Percentiles rank a stretch among this genome's conserved stretches.
Conservation (phyloP, 1,139 yeast genomes). For the Blastobotrys serpentis region DNA sequence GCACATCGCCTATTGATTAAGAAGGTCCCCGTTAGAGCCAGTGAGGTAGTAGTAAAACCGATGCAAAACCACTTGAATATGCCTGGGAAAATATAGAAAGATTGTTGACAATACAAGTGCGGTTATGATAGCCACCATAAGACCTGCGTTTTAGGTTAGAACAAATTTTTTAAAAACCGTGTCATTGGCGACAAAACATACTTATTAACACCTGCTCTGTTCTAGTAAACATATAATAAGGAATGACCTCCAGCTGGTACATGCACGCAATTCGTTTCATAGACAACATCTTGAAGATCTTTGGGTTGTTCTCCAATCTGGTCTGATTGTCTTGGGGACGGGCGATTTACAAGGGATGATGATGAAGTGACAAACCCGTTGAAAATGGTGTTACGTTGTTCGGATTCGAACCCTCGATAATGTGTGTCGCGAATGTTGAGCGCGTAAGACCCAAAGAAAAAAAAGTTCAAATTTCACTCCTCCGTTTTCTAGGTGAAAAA, state of each 20-base stretch:
- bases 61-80: slow-evolving; percentile 23
- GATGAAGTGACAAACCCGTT: background rate
- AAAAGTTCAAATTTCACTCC: slow-evolving; percentile 1
- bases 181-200: no score
- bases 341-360: no score
- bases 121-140: slow-evolving; percentile 19
- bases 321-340: no score
- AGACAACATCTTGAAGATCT: slow-evolving; percentile 1
- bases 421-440: background rate
- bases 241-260: slow-evolving; percentile 29
- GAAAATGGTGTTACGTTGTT: no score
- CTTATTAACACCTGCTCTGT: slow-evolving; percentile 26
- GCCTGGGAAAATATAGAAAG: slow-evolving; percentile 31
- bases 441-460: background rate
- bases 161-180: no score
- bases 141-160: no score
- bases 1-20: background rate
- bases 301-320: no score
- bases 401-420: background rate
- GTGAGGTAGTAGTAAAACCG: slow-evolving; percentile 31
- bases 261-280: slow-evolving; percentile 20
- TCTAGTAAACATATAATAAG: slow-evolving; percentile 31
- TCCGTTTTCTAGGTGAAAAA: background rate
- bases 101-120: slow-evolving; percentile 26
- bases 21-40: slow-evolving; percentile 13